Evolutionary conservation across 2,329 filamentous ascomycete species (phyloP).

Genomic region (Pestalotiopsis sp.): DNA sequence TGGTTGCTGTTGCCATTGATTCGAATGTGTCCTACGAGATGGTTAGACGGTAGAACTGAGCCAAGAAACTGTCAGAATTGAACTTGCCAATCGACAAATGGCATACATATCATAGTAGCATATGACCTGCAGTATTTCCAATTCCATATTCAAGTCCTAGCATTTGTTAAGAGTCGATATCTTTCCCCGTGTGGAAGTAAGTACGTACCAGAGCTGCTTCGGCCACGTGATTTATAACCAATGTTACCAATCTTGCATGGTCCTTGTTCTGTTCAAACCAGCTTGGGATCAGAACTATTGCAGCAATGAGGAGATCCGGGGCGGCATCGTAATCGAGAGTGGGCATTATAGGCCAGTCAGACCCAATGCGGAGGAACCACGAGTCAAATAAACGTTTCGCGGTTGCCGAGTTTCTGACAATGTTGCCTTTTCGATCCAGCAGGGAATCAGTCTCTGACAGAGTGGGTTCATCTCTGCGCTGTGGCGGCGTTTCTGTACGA

Average conservation of each 20-base stretch:
- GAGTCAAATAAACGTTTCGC: not conserved
- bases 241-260: not conserved
- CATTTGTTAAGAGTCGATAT: not conserved
- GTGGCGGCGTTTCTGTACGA: not conserved
- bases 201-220: not conserved
- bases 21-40: not conserved
- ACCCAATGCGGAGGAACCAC: not conserved
- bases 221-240: not conserved
- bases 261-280: not conserved
- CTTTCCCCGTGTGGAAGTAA: not conserved
- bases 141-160: not conserved
- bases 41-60: not conserved
- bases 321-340: not conserved
- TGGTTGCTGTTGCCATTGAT: not conserved
- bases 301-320: not conserved
- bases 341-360: not conserved
- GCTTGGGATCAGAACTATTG: not conserved
- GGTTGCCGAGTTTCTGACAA: not conserved
- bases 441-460: not conserved
- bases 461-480: not conserved
- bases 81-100: not conserved
- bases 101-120: not conserved
- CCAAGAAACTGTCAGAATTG: not conserved
- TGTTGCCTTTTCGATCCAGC: not conserved
- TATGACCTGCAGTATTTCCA: not conserved